Base-by-base conservation (phyloP, 768 basidiomycete species). In the Pholiota molesta region DNA sequence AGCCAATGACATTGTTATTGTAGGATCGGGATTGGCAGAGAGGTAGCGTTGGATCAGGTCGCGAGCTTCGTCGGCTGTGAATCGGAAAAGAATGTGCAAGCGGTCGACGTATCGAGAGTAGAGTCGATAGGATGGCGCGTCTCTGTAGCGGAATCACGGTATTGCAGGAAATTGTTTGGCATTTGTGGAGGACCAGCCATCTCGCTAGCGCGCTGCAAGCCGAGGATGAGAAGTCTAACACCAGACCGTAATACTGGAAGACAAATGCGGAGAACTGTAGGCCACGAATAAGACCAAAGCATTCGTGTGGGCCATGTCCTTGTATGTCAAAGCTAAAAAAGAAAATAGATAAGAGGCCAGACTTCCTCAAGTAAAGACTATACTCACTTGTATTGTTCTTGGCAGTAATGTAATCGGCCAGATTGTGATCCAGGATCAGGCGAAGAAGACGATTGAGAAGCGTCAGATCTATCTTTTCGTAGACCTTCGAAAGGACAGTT, bases 1-100 rank as follows among this genome's bases (percentile, higher is more conserved):
- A 99, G 0, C 97, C 97, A 65, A 98, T 97, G 65, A 99, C 93
- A 70, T 99, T 99, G 78, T 98, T 97, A 77, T 98, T 98, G 93
- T 99, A 3, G 97, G 97, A 76, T 99, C 97, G 3, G 97, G 97
- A 71, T 98, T 96, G 21, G 96, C 97, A 56, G 91, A 94, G 56
- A 99, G 86, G 74, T 99, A 99, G 17, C 97, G 89, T 74, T 99
- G 97, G 65, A 99, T 99, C 59, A 99, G 87, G 73, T 99, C 97
- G 49, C 97, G 85, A 13, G 97, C 90, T 72, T 99, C 97, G 68
- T 99, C 97, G 9, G 97, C 97, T 19, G 90, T 91, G 82, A 99
- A 99, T 63, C 96, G 86, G 90, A 99, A 97, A 64, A 99, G 86
- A 60, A 99, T 91, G 75, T 99, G 97, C 14, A 99, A 82, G 37